phyloP scores from a whole-genome alignment of 1,284 basidiomycete species.

The Austroboletus novae-zelandiae region DNA sequence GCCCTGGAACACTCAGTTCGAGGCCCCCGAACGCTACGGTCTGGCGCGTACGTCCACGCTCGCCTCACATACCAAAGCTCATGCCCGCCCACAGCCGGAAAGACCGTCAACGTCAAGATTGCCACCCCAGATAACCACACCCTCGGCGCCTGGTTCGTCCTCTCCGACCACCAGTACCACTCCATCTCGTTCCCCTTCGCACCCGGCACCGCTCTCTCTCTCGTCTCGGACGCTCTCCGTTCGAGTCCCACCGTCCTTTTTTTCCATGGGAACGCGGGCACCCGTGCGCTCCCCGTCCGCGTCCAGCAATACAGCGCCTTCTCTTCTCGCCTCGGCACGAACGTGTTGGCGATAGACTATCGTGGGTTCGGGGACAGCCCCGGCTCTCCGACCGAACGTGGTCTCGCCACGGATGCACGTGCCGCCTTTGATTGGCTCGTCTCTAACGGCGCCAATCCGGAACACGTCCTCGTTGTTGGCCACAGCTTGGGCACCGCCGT shows the following conservation, averaged over 20 bases:
- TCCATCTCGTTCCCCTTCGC: slow-evolving; percentile 37
- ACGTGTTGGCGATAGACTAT: slow-evolving; percentile 86
- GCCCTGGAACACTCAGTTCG: slow-evolving; percentile 65
- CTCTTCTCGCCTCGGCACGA: slow-evolving; percentile 62
- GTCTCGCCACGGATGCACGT: slow-evolving; percentile 73
- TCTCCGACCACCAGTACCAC: slow-evolving; percentile 70
- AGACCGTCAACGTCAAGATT: slow-evolving; percentile 72
- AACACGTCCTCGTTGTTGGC: slow-evolving; percentile 71
- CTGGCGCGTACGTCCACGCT: slow-evolving; percentile 66
- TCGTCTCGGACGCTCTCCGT: slow-evolving; percentile 50
- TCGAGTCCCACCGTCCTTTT: slow-evolving; percentile 78
- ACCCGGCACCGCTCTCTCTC: slow-evolving; percentile 34
- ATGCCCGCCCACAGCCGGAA: slow-evolving; percentile 55
- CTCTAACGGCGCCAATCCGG: slow-evolving; percentile 51
- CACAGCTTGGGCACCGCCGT: slow-evolving; percentile 86
- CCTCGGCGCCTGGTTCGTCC: slow-evolving; percentile 88
- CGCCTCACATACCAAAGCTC: neutral
- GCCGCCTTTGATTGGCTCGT: slow-evolving; percentile 82
- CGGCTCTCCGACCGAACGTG: slow-evolving; percentile 73
- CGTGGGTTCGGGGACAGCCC: slow-evolving; percentile 89
- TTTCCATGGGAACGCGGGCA: slow-evolving; percentile 88
- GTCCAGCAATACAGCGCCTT: slow-evolving; percentile 62
- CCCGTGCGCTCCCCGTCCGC: slow-evolving; percentile 66
- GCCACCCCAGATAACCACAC: slow-evolving; percentile 73
- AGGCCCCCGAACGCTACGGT: slow-evolving; percentile 73